Conservation (phyloP, 202 grass and related monocot species). For the Panicum hallii region DNA sequence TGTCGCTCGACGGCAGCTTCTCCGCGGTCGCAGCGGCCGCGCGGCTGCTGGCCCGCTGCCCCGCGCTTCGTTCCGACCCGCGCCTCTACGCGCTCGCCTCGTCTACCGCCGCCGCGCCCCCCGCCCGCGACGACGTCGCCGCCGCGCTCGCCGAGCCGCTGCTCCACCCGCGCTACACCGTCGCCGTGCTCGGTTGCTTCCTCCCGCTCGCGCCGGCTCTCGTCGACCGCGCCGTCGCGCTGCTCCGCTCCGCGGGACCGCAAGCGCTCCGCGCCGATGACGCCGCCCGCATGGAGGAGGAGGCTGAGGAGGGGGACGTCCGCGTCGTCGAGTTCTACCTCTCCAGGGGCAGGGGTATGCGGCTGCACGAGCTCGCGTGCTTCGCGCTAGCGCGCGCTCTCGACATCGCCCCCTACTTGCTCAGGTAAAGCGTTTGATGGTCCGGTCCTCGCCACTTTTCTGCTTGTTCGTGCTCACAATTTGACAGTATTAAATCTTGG, state of each 20-base stretch:
- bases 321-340: conserved; percentile 85
- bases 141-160: conserved; percentile 77
- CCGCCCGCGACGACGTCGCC: conserved; percentile 55
- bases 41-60: conserved; percentile 72
- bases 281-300: conserved; percentile 55
- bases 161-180: conserved; percentile 79
- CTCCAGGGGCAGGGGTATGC: conserved; percentile 63
- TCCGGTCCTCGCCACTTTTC: not conserved
- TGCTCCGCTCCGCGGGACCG: conserved; percentile 51
- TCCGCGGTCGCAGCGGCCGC: conserved; percentile 55
- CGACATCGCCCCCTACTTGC: conserved; percentile 81
- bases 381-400: conserved; percentile 72
- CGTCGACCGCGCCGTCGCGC: conserved; percentile 59
- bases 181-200: conserved; percentile 91
- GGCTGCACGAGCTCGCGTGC: conserved; percentile 85
- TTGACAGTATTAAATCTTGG: not conserved
- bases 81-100: conserved; percentile 50
- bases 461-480: not conserved
- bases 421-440: conserved; percentile 49
- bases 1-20: conserved; percentile 89
- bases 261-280: conserved; percentile 51
- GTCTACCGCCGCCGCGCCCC: conserved; percentile 21
- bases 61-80: conserved; percentile 53
- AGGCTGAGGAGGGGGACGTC: conserved; percentile 57
- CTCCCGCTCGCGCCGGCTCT: conserved; percentile 65